Evolutionary conservation across 1,284 basidiomycete genomes (phyloP), one percentile per base, ranked within the genome.

Genomic region (Malassezia dermatis): DNA sequence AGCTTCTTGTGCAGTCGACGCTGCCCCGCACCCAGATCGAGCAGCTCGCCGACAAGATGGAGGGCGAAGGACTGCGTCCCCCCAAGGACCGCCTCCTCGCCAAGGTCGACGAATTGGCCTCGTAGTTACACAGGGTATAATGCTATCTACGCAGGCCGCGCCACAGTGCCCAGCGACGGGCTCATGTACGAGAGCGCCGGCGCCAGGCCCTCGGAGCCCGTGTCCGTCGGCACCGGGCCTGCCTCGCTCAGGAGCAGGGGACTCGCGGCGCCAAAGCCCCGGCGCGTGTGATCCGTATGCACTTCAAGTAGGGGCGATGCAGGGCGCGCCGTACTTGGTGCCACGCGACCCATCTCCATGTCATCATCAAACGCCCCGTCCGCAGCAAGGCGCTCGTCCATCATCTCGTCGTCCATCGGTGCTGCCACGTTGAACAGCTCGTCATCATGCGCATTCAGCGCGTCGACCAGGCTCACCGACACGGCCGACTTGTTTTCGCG

Each of bases 41-140:
- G 53, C 45, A 63, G 57, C 54, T 73, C 42, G 68, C 64, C 28
- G 61, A 64, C 28, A 64, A 60, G 52, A 71, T 73, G 32, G 65
- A 61, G 53, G 69, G 69, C 52, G 69, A 73, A 41, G 71, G 69
- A 43, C 50, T 72, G 50, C 65, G 63, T 55, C 61, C 68, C 19
- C 71, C 69, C 52, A 72, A 67, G 60, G 64, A 70, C 55, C 65
- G 66, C 55, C 57, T 73, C 45, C 61, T 71, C 56, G 66, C 66
- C 59, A 73, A 71, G 65, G 66, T 73, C 49, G 62, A 57, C 24
- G 59, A 61, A 8, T 8, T 50, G 10, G 37, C 17, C 30, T 17
- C 44, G 24, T 43, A 58, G 44, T 34, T 42, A 21, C 37, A 21
- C 19, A 39, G 37, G 37, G 37, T 39, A 39, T 39, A 17, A 39